These are phyloP conservation scores for Cadophora sp. DNA, from an alignment of 2,329 filamentous ascomycete species.

Conservation along the genomic window DNA sequence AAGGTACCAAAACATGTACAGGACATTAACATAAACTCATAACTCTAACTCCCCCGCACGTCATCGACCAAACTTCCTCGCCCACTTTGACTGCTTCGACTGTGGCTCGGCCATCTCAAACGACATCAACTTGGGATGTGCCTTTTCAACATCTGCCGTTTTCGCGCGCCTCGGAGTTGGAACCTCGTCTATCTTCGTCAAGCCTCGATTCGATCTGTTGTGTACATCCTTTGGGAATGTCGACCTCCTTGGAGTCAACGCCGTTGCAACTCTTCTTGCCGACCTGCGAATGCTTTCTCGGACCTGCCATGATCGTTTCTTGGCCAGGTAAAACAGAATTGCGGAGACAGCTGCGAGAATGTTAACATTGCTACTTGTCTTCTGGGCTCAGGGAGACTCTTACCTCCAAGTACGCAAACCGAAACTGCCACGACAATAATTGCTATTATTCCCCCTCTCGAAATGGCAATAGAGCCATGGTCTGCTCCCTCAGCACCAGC, in stretches of 20 bases:
- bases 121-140: slow-evolving; percentile 43
- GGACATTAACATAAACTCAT: slow-evolving; percentile 26
- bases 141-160: slow-evolving; percentile 66
- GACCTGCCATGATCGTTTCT: slow-evolving; percentile 85
- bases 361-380: neutral
- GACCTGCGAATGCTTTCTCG: slow-evolving; percentile 75
- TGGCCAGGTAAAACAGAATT: slow-evolving; percentile 82
- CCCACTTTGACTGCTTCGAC: slow-evolving; percentile 43
- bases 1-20: slow-evolving; percentile 15
- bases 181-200: slow-evolving; percentile 59
- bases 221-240: slow-evolving; percentile 64
- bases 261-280: slow-evolving; percentile 65
- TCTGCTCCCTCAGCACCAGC: slow-evolving; percentile 71
- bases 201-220: slow-evolving; percentile 54
- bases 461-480: slow-evolving; percentile 66
- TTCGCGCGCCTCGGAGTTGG: slow-evolving; percentile 60
- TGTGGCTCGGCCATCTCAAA: slow-evolving; percentile 45
- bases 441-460: slow-evolving; percentile 72
- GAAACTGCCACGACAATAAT: slow-evolving; percentile 75
- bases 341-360: slow-evolving; percentile 34
- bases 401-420: slow-evolving; percentile 74
- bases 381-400: slow-evolving; percentile 40
- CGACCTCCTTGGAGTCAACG: slow-evolving; percentile 65
- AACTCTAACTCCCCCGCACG: slow-evolving; percentile 24
- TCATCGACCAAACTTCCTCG: slow-evolving; percentile 39